These are phyloP conservation scores for Trifolium subterraneum DNA, from an alignment of 306 rosid genomes.

Conservation along the genomic window DNA sequence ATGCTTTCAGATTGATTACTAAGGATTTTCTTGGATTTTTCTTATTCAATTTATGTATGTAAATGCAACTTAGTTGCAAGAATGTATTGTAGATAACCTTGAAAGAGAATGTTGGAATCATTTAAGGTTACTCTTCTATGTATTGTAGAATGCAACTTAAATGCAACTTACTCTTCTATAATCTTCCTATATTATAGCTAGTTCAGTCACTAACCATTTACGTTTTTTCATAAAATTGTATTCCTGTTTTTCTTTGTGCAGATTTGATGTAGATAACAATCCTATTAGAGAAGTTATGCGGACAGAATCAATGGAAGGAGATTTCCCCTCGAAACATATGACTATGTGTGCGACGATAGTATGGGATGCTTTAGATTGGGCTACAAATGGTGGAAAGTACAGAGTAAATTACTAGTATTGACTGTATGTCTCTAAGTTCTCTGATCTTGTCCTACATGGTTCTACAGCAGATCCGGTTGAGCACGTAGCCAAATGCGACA, in stretches of 20 bases:
- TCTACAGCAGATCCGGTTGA: slow-evolving; percentile 81
- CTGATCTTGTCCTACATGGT: slow-evolving; percentile 77
- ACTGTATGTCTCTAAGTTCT: slow-evolving; percentile 69
- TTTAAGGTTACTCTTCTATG: no score
- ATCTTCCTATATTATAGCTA: neutral
- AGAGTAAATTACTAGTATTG: slow-evolving; percentile 88
- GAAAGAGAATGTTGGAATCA: no score
- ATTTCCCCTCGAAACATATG: slow-evolving; percentile 92
- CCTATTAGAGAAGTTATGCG: slow-evolving; percentile 77
- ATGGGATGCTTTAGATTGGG: slow-evolving; percentile 98
- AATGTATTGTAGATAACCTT: neutral
- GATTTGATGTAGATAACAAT: slow-evolving; percentile 81
- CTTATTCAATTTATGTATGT: neutral
- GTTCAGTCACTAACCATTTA: neutral
- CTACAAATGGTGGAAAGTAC: slow-evolving; percentile 93
- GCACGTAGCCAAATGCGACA: slow-evolving; percentile 55
- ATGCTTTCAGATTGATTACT: neutral
- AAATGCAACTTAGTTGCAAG: neutral
- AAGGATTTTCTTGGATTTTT: neutral
- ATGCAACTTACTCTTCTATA: no score
- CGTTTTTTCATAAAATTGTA: no score
- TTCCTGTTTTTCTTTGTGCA: slow-evolving; percentile 16
- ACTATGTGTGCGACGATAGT: slow-evolving; percentile 78
- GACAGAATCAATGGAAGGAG: slow-evolving; percentile 74
- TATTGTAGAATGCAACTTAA: no score